A percentile compares a stretch with the other conserved stretches of the same genome.
phyloP scores from a whole-genome alignment of 2,329 filamentous ascomycete genomes.

The Trichoderma simmonsii region DNA sequence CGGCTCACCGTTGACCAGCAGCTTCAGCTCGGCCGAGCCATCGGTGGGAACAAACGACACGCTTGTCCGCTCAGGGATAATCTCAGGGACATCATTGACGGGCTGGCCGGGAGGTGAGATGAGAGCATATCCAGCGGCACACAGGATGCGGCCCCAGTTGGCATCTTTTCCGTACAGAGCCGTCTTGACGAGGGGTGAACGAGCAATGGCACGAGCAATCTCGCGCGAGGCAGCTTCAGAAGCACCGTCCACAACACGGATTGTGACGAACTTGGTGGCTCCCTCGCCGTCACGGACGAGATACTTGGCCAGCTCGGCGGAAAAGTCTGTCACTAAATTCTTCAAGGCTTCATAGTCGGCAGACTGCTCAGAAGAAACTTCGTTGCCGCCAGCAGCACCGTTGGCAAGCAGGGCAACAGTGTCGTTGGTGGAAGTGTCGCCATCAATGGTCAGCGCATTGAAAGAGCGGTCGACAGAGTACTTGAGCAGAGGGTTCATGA shows the following conservation, averaged over 20 bases:
- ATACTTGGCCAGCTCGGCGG: constrained; percentile 81
- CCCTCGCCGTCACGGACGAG: constrained; percentile 96
- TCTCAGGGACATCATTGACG: constrained; percentile 58
- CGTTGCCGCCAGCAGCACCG: constrained; percentile 75
- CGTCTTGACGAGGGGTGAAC: constrained; percentile 92
- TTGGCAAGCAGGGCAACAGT: constrained; percentile 94
- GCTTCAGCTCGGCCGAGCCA: constrained; percentile 71
- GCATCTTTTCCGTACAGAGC: constrained; percentile 95
- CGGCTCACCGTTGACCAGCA: constrained; percentile 76
- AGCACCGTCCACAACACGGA: constrained; percentile 73
- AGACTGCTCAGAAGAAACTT: constrained; percentile 53
- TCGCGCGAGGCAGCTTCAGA: constrained; percentile 68
- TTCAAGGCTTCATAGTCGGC: constrained; percentile 70
- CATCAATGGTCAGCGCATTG: constrained; percentile 96
- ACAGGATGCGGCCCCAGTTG: constrained; percentile 97
- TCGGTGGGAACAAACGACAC: constrained; percentile 78
- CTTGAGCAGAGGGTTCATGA: constrained; percentile 68
- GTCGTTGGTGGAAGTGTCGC: constrained; percentile 96
- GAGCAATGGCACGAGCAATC: constrained; percentile 83
- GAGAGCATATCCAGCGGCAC: constrained; percentile 80
- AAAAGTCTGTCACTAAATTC: constrained; percentile 69
- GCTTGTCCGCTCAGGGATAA: constrained; percentile 67
- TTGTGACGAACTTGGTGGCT: constrained; percentile 96
- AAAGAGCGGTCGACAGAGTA: constrained; percentile 80
- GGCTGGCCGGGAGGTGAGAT: constrained; percentile 57